These are phyloP conservation scores for Xerocomellus dryophilus DNA, from an alignment of 768 basidiomycete genomes.

Conservation along the genomic window DNA sequence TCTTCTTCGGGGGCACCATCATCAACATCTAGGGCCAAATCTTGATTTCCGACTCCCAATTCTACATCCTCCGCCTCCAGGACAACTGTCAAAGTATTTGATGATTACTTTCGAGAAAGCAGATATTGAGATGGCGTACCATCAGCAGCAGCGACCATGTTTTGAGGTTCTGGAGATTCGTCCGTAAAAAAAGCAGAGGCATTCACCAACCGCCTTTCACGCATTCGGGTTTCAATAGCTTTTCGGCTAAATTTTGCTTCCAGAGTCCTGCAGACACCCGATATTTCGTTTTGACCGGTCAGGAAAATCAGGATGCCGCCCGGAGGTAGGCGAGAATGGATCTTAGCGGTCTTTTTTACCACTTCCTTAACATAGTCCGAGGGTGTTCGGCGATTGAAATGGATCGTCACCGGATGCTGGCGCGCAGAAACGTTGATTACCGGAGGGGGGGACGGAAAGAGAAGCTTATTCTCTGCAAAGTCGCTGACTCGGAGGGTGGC, in stretches of 20 bases:
- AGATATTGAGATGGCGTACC: conserved; percentile 2
- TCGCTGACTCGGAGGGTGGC: conserved; percentile 93
- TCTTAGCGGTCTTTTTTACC: conserved; percentile 85
- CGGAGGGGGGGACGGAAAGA: conserved; percentile 86
- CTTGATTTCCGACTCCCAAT: conserved; percentile 48
- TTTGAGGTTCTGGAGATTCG: conserved; percentile 15
- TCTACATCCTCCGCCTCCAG: conserved; percentile 83
- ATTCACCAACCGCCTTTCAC: conserved; percentile 28
- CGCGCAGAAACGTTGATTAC: conserved; percentile 86
- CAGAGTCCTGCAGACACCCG: conserved; percentile 75
- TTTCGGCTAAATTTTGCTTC: conserved; percentile 73
- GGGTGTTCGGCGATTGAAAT: conserved; percentile 84
- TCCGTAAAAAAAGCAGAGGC: conserved; percentile 30
- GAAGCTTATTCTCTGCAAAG: conserved; percentile 78
- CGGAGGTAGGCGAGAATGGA: conserved; percentile 86
- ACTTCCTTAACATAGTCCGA: conserved; percentile 90
- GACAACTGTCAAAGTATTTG: conserved; percentile 45
- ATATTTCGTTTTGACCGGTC: conserved; percentile 95
- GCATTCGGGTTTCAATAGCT: conserved; percentile 54
- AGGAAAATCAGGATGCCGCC: conserved; percentile 93
- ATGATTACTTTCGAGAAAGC: background rate
- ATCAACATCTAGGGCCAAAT: conserved; percentile 69
- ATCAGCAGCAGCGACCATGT: conserved; percentile 20
- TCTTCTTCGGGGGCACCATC: conserved; percentile 59
- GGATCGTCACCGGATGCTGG: conserved; percentile 92